Evolutionary conservation across 2,329 filamentous ascomycete species (phyloP).

Genomic region (Leptographium flavum): DNA sequence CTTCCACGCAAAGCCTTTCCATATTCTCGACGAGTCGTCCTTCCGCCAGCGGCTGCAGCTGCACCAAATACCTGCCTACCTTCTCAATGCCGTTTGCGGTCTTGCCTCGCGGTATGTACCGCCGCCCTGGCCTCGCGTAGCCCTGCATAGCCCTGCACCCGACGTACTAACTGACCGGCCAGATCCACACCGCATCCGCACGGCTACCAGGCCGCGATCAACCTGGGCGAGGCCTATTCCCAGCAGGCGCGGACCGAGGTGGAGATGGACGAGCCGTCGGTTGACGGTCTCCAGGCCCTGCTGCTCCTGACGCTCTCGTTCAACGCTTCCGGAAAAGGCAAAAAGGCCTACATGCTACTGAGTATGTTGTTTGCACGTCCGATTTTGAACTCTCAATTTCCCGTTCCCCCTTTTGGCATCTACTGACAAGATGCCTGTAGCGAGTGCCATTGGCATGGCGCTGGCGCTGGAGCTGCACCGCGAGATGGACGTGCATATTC

Average conservation of each 20-base stretch:
- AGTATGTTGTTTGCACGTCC: slow-evolving; percentile 32
- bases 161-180: background rate
- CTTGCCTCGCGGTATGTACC: slow-evolving; percentile 41
- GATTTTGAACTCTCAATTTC: too few species aligned
- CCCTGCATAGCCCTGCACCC: too few species aligned
- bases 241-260: slow-evolving; percentile 53
- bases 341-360: slow-evolving; percentile 76
- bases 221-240: slow-evolving; percentile 59
- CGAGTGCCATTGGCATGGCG: slow-evolving; percentile 67
- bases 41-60: slow-evolving; percentile 58
- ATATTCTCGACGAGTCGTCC: slow-evolving; percentile 64
- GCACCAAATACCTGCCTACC: slow-evolving; percentile 45
- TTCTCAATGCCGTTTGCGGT: slow-evolving; percentile 44
- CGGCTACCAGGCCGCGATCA: slow-evolving; percentile 52
- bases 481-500: slow-evolving; percentile 50
- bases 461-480: slow-evolving; percentile 70
- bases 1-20: slow-evolving; percentile 70
- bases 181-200: slow-evolving; percentile 57
- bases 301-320: slow-evolving; percentile 63
- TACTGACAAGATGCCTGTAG: too few species aligned
- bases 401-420: too few species aligned
- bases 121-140: background rate
- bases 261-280: slow-evolving; percentile 66
- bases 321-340: slow-evolving; percentile 64
- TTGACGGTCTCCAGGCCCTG: slow-evolving; percentile 63